Evolutionary conservation across 352 stramenopile species (phyloP).

Genomic region (Pythium sukuiense): DNA sequence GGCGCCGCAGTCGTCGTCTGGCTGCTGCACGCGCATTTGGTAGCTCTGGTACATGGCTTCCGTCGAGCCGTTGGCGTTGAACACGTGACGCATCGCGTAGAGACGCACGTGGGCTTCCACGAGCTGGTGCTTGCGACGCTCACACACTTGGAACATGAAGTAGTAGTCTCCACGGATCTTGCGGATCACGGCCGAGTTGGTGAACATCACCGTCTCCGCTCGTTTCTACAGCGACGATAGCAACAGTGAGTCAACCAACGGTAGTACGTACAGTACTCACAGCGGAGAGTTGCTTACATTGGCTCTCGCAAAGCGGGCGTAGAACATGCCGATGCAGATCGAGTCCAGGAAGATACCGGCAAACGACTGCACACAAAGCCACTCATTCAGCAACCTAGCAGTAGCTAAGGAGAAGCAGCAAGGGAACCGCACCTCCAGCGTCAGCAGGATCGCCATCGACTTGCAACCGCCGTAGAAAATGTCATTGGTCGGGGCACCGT

Average conservation of each 20-base stretch:
- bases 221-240: constrained; percentile 48
- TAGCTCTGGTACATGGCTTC: constrained; percentile 78
- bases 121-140: constrained; percentile 88
- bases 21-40: constrained; percentile 89
- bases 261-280: no score
- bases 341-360: constrained; percentile 85
- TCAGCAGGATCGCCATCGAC: constrained; percentile 77
- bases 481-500: constrained; percentile 82
- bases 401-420: constrained; percentile 13
- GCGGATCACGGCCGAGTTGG: constrained; percentile 82
- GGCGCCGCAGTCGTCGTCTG: constrained; percentile 75
- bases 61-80: constrained; percentile 44
- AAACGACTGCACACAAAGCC: constrained; percentile 51
- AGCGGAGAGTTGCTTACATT: constrained; percentile 42
- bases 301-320: constrained; percentile 74
- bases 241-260: no score
- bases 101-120: constrained; percentile 82
- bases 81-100: constrained; percentile 79
- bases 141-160: constrained; percentile 92
- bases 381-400: neutral
- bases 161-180: constrained; percentile 89
- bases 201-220: constrained; percentile 87
- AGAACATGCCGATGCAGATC: constrained; percentile 89
- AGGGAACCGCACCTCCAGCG: constrained; percentile 44
- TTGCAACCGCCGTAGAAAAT: constrained; percentile 87